Evolutionary conservation across 306 rosid genomes (phyloP).

Genomic region (Lathyrus oleraceus): DNA sequence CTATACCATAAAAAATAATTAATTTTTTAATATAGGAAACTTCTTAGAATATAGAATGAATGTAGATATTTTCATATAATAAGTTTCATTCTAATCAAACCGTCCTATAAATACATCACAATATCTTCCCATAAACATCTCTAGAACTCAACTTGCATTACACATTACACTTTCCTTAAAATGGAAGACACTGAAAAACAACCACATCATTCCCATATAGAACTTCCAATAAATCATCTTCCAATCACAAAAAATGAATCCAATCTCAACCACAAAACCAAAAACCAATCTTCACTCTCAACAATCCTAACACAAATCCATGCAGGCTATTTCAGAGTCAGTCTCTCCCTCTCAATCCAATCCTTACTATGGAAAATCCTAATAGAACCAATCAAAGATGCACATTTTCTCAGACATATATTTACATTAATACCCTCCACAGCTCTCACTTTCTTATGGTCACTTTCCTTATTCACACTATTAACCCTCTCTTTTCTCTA

Average conservation of each 20-base stretch:
- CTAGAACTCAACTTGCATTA: background rate
- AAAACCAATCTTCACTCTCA: conserved; percentile 21
- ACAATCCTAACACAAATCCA: conserved; percentile 41
- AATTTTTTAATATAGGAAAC: too few species aligned
- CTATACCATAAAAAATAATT: too few species aligned
- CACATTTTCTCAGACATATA: conserved; percentile 34
- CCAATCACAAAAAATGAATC: conserved; percentile 14
- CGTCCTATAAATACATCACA: conserved; percentile 27
- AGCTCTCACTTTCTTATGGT: conserved; percentile 45
- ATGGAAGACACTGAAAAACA: conserved; percentile 27
- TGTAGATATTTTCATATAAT: too few species aligned
- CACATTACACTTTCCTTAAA: background rate
- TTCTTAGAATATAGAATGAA: too few species aligned
- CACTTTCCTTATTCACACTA: conserved; percentile 41
- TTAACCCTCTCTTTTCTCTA: conserved; percentile 46
- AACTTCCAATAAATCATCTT: conserved; percentile 15
- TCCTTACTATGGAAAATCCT: conserved; percentile 54
- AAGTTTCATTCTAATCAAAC: background rate
- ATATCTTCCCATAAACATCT: background rate
- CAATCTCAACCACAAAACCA: conserved; percentile 17
- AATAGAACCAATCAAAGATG: conserved; percentile 41
- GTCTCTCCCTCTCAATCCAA: conserved; percentile 52
- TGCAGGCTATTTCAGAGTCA: conserved; percentile 67
- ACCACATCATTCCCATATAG: conserved; percentile 24
- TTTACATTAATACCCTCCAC: conserved; percentile 45